phyloP scores from a whole-genome alignment of 2,329 filamentous ascomycete genomes.

The Xylariaceae sp. region DNA sequence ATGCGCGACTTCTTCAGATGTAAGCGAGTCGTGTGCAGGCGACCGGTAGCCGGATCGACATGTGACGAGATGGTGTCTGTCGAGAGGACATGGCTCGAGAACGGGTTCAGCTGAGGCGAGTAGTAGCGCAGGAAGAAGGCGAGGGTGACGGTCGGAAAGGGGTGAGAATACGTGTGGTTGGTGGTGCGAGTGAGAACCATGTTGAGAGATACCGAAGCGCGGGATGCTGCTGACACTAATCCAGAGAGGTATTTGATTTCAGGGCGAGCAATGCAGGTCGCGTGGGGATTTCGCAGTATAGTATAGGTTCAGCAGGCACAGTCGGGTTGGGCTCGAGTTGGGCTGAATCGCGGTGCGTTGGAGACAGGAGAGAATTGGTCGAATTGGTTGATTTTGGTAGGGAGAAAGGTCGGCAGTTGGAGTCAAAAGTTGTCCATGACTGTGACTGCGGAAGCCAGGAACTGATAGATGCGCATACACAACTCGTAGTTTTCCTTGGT shows the following conservation, averaged over 20 bases:
- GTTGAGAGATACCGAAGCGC: constrained; percentile 23
- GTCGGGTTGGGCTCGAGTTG: neutral
- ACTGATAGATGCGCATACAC: neutral
- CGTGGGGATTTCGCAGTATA: neutral
- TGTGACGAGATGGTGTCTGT: constrained; percentile 74
- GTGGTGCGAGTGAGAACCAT: constrained; percentile 62
- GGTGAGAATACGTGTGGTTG: constrained; percentile 70
- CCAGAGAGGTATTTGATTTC: neutral
- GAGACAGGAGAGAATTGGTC: neutral
- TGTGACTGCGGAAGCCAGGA: neutral
- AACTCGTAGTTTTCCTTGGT: constrained; percentile 6
- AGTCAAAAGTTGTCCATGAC: constrained; percentile 9
- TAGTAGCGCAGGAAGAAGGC: constrained; percentile 88
- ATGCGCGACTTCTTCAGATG: constrained; percentile 78
- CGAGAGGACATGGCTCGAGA: constrained; percentile 74
- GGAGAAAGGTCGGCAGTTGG: neutral
- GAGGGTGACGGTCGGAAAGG: constrained; percentile 78
- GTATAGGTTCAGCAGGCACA: neutral
- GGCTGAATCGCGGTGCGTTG: neutral
- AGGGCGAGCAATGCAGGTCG: neutral
- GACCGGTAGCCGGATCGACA: constrained; percentile 68
- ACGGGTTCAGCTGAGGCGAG: constrained; percentile 64
- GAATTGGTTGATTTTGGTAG: neutral
- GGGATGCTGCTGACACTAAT: neutral
- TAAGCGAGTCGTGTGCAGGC: constrained; percentile 70